Evolutionary conservation across 75 land plant species (phyloP), one percentile per base, ranked within the genome.

Genomic region (Isoetes taiwanensis): DNA sequence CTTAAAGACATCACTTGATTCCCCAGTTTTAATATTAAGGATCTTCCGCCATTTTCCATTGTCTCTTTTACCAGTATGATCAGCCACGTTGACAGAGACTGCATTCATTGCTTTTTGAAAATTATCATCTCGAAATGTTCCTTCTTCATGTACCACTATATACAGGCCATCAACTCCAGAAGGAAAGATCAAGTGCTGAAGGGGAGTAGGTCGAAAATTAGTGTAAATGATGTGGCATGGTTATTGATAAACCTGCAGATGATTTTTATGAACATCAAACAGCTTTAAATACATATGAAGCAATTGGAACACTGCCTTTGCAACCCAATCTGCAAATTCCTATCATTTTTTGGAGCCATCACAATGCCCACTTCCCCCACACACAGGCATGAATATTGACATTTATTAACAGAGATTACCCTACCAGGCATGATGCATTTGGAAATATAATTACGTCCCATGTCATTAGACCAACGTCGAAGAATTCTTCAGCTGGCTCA

Each of bases 301-400:
- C n/a, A n/a, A n/a, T n/a, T n/a, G n/a, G n/a, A n/a, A n/a, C n/a
- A n/a, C n/a, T n/a, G n/a, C 99, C 91, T 89, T 94, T 10, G 96
- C 96, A 71, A 89, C 96, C 99, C 99, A 94, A 74, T 89, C 99
- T 61, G 99, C 84, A 78, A 94, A 94, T 59, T 94, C 99, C 62
- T 78, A 81, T 1, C 74, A 40, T 94, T 94, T 62, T 82, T 94
- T 32, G 99, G 99, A 30, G 99, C 84, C 99, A 94, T 94, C 1
- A 94, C 90, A 68, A 94, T 94, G 65, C 99, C 89, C 62, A 88
- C 99, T 61, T 94, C 99, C 99, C 99, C 88, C 9, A 94, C 99
- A n/a, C n/a, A n/a, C n/a, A n/a, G n/a, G n/a, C n/a, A n/a, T n/a
- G n/a, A n/a, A n/a, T n/a, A n/a, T n/a, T n/a, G n/a, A n/a, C n/a